Evolutionary conservation across 306 rosid species (phyloP).

Genomic region (Alnus rubra): DNA sequence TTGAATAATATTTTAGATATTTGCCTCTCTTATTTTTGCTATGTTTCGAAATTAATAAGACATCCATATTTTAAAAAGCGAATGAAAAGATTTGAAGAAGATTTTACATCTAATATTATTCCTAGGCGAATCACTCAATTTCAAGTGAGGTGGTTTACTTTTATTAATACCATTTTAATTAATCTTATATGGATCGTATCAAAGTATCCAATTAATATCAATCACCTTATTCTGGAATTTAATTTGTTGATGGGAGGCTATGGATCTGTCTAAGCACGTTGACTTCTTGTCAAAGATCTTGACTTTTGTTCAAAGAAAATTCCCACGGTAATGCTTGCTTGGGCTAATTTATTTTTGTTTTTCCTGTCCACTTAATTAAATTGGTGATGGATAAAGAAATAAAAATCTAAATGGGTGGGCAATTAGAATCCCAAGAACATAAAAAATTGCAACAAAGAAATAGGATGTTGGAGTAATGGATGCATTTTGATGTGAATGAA

Average conservation of each 20-base stretch:
- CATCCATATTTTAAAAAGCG: too few relatives aligned
- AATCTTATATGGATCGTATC: too few relatives aligned
- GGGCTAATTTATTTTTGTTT: not conserved
- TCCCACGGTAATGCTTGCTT: not conserved
- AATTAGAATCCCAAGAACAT: not conserved
- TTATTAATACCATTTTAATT: too few relatives aligned
- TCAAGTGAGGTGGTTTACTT: too few relatives aligned
- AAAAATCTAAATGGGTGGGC: not conserved
- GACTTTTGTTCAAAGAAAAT: not conserved
- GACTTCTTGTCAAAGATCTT: not conserved
- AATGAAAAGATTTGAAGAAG: too few relatives aligned
- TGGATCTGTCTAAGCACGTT: not conserved
- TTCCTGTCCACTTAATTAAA: not conserved
- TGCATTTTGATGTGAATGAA: not conserved
- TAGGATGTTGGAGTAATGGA: constrained; percentile 18
- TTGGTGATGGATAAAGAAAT: not conserved
- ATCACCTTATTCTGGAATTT: not conserved
- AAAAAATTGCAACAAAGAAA: not conserved
- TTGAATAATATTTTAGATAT: too few relatives aligned
- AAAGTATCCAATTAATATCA: too few relatives aligned
- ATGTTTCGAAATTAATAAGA: too few relatives aligned
- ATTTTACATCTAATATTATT: too few relatives aligned
- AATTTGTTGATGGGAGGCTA: not conserved
- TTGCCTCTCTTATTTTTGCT: too few relatives aligned
- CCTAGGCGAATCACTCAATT: too few relatives aligned